These are phyloP conservation scores for Eudorina sp. DNA, from an alignment of 139 green algal genomes.

Conservation along the genomic window DNA sequence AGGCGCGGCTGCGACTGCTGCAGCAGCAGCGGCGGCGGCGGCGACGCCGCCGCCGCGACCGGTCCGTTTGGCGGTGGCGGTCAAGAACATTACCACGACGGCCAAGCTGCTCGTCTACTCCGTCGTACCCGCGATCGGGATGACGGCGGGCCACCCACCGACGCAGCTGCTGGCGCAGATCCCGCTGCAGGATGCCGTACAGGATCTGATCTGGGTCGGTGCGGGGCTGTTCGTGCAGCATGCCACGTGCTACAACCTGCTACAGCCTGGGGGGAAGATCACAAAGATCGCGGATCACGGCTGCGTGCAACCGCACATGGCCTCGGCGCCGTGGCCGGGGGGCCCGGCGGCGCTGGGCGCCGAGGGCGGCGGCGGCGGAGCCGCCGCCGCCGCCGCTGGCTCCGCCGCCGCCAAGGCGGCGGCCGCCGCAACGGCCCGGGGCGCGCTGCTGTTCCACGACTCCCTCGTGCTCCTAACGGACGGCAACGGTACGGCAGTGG, in stretches of 20 bases:
- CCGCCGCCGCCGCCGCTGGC: neutral
- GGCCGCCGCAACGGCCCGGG: neutral
- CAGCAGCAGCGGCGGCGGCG: neutral
- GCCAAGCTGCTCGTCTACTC: slow-evolving; percentile 46
- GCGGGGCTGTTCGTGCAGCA: slow-evolving; percentile 20
- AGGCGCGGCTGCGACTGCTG: neutral
- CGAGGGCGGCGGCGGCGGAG: neutral
- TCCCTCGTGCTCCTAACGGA: slow-evolving; percentile 45
- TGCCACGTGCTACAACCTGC: neutral
- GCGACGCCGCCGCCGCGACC: neutral
- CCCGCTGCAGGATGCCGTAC: slow-evolving; percentile 21
- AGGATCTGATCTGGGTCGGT: slow-evolving; percentile 26
- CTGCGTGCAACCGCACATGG: slow-evolving; percentile 14
- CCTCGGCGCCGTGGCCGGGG: neutral
- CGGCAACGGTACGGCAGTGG: neutral
- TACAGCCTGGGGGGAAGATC: slow-evolving; percentile 16
- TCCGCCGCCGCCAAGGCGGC: neutral
- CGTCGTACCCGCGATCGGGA: neutral
- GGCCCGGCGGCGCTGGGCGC: neutral
- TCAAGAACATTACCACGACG: neutral
- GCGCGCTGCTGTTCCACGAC: slow-evolving; percentile 36
- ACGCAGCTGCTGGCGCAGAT: slow-evolving; percentile 51
- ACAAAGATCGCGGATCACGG: slow-evolving; percentile 30
- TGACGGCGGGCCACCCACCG: neutral
- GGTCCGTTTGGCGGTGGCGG: slow-evolving; percentile 22